Conservation (phyloP, 192 early-diverging fungal species). For the Coemansia sp. region DNA sequence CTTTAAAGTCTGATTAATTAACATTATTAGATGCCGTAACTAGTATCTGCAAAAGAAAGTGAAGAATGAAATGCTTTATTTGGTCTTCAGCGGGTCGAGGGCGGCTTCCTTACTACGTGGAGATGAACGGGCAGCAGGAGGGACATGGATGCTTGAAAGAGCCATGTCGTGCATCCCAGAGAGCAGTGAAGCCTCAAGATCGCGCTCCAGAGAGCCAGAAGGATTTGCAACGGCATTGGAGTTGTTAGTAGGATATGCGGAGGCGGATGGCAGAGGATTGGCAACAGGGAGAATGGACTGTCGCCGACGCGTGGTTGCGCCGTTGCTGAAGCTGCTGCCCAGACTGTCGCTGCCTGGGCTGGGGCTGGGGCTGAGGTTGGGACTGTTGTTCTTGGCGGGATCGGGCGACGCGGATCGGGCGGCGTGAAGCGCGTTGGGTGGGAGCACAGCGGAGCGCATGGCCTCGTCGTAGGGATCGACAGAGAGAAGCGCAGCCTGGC, state of each 20-base stretch:
- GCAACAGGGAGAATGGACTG: constrained; percentile 11
- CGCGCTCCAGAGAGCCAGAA: background rate
- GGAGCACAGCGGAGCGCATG: constrained; percentile 4
- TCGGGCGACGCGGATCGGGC: background rate
- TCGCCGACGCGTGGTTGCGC: constrained; percentile 23
- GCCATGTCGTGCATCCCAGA: constrained; percentile 6
- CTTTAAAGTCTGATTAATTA: no score
- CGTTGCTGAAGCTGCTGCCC: constrained; percentile 11
- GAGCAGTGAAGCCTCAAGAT: constrained; percentile 7
- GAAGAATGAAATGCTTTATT: background rate
- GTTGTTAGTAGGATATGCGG: background rate
- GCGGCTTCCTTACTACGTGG: background rate
- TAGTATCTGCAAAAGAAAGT: no score
- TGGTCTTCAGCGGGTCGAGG: constrained; percentile 1
- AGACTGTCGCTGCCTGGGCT: background rate
- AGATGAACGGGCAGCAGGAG: background rate
- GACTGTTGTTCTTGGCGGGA: constrained; percentile 1
- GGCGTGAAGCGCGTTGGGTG: background rate
- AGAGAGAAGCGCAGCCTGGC: constrained; percentile 30
- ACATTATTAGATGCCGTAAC: no score
- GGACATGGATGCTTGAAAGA: background rate
- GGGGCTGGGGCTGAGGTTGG: no score
- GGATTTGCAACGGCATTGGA: background rate
- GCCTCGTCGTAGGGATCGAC: constrained; percentile 32
- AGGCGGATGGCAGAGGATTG: background rate